A percentile compares a stretch with the other conserved stretches of the same genome.
These are phyloP conservation scores for Obelidium mucronatum DNA, from an alignment of 192 early-diverging fungal genomes.

Conservation along the genomic window DNA sequence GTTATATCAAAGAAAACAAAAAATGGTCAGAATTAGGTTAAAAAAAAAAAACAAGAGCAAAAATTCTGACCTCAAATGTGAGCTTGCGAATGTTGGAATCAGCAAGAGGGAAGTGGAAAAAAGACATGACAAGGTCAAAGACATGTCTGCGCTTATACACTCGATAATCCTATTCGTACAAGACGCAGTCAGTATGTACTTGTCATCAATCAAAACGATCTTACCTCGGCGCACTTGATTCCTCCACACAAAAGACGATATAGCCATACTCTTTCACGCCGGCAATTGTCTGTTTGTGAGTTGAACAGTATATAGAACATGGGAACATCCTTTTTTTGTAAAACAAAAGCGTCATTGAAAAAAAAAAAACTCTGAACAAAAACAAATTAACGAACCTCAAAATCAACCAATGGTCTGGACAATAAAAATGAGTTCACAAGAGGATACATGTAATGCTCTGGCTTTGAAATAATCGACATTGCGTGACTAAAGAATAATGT, in stretches of 20 bases:
- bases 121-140: conserved; percentile 70
- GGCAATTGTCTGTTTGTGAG: conserved; percentile 65
- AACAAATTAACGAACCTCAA: conserved; percentile 57
- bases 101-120: conserved; percentile 72
- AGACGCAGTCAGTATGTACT: no score
- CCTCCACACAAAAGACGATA: conserved; percentile 69
- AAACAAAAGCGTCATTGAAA: neutral
- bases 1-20: conserved; percentile 8
- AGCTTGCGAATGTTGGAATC: conserved; percentile 58
- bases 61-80: conserved; percentile 36
- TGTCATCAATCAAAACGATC: neutral
- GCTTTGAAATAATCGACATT: conserved; percentile 66
- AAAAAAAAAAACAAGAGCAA: no score
- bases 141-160: conserved; percentile 74
- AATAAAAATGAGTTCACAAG: conserved; percentile 78
- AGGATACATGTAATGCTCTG: conserved; percentile 80
- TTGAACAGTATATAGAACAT: conserved; percentile 84
- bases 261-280: conserved; percentile 79
- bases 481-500: conserved; percentile 74
- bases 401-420: conserved; percentile 73
- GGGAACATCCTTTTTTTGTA: conserved; percentile 73
- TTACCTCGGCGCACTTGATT: conserved; percentile 59
- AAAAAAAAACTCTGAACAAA: neutral
- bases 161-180: conserved; percentile 64
- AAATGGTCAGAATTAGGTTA: neutral